phyloP scores from a whole-genome alignment of 2,329 filamentous ascomycete genomes.

The Fusarium hostae region DNA sequence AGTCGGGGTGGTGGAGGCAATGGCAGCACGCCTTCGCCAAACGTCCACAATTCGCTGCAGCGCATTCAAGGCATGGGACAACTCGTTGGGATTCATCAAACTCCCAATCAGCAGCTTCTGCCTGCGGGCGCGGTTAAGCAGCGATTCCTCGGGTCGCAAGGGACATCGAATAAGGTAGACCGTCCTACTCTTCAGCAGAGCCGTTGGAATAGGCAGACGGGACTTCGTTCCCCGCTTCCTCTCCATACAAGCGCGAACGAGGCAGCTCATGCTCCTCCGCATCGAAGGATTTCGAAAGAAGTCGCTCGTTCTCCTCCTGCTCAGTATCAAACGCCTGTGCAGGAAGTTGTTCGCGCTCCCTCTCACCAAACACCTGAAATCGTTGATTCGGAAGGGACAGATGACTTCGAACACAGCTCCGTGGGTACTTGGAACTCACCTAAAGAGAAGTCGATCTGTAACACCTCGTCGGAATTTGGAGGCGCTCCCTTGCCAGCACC shows the following conservation, averaged over 20 bases:
- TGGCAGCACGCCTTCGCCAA: slow-evolving; percentile 1
- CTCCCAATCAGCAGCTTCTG: slow-evolving; percentile 5
- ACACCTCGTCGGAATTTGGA: background rate
- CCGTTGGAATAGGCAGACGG: background rate
- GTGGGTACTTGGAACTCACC: slow-evolving; percentile 21
- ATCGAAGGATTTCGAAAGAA: background rate
- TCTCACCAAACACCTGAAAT: background rate
- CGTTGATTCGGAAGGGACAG: background rate
- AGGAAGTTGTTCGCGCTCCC: background rate
- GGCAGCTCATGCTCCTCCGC: background rate
- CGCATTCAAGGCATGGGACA: background rate
- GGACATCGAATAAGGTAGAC: background rate
- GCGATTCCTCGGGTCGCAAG: background rate
- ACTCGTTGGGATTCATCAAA: background rate
- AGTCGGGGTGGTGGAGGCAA: background rate
- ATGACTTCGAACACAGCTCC: background rate
- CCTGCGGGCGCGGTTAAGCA: background rate
- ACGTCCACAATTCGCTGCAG: slow-evolving; percentile 9
- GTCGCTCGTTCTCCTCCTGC: background rate
- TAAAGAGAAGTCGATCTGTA: background rate
- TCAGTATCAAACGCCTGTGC: background rate
- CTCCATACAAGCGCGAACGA: background rate
- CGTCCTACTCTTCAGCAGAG: background rate
- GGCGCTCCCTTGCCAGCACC: slow-evolving; percentile 32
- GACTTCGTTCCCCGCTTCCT: background rate